phyloP scores from a whole-genome alignment of 1,284 basidiomycete genomes.

The Apiotrichum gamsii region DNA sequence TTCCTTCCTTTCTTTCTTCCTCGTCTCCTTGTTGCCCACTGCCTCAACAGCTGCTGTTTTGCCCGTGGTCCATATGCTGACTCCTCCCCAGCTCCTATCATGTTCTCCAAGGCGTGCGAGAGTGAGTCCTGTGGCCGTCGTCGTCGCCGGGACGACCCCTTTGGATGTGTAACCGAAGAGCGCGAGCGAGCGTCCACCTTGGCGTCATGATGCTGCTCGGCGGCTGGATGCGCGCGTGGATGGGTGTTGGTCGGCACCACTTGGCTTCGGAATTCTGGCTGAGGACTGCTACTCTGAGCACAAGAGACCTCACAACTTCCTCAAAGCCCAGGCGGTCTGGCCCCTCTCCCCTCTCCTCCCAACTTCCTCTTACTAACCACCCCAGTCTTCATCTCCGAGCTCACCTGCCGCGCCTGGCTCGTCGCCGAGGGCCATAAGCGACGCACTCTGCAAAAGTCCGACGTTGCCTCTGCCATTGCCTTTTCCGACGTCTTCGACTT shows the following conservation, averaged over 20 bases:
- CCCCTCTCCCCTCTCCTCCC: too few species aligned
- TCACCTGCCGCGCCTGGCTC: constrained; percentile 87
- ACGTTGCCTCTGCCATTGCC: constrained; percentile 80
- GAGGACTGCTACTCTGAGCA: too few species aligned
- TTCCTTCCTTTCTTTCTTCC: too few species aligned
- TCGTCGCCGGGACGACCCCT: too few species aligned
- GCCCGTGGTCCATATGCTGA: too few species aligned
- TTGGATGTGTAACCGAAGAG: too few species aligned
- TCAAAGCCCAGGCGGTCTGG: too few species aligned
- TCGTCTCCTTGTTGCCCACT: too few species aligned
- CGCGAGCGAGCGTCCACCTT: too few species aligned
- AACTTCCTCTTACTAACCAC: not conserved
- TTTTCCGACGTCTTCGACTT: constrained; percentile 76
- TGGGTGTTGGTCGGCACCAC: not conserved
- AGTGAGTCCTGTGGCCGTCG: constrained; percentile 65
- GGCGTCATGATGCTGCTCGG: too few species aligned
- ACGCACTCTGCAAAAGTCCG: constrained; percentile 78
- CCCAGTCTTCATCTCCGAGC: constrained; percentile 86
- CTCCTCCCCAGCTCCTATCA: constrained; percentile 83
- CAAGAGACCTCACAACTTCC: too few species aligned
- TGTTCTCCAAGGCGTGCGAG: constrained; percentile 94
- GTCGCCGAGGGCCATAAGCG: constrained; percentile 89
- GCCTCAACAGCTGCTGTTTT: constrained; percentile 2
- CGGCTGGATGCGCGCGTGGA: not conserved
- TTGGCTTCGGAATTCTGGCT: too few species aligned